These are phyloP conservation scores for Eleusine coracana DNA, from an alignment of 176 grass and related monocot genomes.

Conservation along the genomic window DNA sequence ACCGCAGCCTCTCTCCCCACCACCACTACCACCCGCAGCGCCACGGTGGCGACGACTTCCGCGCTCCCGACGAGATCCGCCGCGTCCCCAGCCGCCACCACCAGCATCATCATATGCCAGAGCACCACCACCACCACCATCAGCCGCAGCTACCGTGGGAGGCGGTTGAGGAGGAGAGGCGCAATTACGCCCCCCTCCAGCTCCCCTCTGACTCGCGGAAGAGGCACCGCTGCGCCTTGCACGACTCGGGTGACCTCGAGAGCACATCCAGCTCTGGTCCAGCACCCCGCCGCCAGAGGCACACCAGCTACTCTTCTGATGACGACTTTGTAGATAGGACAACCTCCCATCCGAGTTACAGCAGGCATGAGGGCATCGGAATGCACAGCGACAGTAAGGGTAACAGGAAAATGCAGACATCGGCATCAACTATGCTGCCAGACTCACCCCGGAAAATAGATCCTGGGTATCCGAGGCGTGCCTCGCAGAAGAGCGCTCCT, in stretches of 20 bases:
- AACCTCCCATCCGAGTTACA: constrained; percentile 24
- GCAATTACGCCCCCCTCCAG: constrained; percentile 9
- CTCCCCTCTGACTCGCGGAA: constrained; percentile 33
- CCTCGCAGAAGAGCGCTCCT: constrained; percentile 50
- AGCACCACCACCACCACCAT: constrained; percentile 4
- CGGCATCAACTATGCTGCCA: constrained; percentile 18
- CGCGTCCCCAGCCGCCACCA: background rate
- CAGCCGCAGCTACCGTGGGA: constrained; percentile 34
- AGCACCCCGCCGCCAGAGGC: constrained; percentile 33
- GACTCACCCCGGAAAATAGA: constrained; percentile 16
- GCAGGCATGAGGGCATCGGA: constrained; percentile 17
- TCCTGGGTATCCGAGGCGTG: constrained; percentile 31
- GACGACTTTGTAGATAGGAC: constrained; percentile 50
- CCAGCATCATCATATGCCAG: background rate
- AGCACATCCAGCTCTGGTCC: constrained; percentile 56
- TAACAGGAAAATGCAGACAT: constrained; percentile 56
- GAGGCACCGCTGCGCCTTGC: constrained; percentile 35
- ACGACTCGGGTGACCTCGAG: constrained; percentile 39
- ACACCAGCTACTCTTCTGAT: constrained; percentile 28
- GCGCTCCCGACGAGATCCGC: constrained; percentile 34
- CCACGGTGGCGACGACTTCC: constrained; percentile 11
- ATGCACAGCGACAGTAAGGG: constrained; percentile 51
- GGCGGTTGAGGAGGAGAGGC: constrained; percentile 31
- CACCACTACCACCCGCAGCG: constrained; percentile 30
- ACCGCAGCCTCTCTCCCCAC: constrained; percentile 35